Conservation (phyloP, 2,329 filamentous ascomycete species). For the Apiospora pterosperma region DNA sequence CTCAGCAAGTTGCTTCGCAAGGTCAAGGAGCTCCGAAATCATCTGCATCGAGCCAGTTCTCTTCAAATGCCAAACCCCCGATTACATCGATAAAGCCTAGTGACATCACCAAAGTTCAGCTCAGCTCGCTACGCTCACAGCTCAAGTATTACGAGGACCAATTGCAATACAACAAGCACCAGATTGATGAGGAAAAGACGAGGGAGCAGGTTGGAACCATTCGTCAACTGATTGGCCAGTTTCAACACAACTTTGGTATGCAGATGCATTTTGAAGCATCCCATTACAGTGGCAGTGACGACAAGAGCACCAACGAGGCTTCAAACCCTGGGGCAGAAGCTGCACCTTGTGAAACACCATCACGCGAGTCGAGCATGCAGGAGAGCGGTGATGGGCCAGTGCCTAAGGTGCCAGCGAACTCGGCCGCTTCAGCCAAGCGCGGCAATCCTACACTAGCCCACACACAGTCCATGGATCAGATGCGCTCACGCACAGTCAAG, state of each 20-base stretch:
- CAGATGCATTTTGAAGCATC: conserved; percentile 44
- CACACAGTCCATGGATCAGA: conserved; percentile 15
- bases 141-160: conserved; percentile 57
- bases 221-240: conserved; percentile 44
- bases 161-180: conserved; percentile 58
- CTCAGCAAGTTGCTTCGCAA: not conserved
- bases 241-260: conserved; percentile 42
- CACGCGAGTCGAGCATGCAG: conserved; percentile 23
- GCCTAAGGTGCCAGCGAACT: conserved; percentile 13
- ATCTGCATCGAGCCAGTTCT: conserved; percentile 1
- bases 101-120: conserved; percentile 58
- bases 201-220: conserved; percentile 39
- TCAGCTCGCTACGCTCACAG: conserved; percentile 47
- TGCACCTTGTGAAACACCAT: conserved; percentile 16
- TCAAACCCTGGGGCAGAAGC: not conserved
- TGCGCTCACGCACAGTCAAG: conserved; percentile 7
- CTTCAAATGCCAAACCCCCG: conserved; percentile 32
- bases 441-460: conserved; percentile 9
- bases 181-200: conserved; percentile 55
- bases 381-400: conserved; percentile 16
- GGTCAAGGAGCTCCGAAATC: conserved; percentile 15
- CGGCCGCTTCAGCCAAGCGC: conserved; percentile 8
- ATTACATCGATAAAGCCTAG: conserved; percentile 59
- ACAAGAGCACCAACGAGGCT: not conserved
- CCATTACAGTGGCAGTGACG: conserved; percentile 35